Evolutionary conservation across 2,329 filamentous ascomycete genomes (phyloP), one percentile per base, ranked within the genome.

Genomic region (Tricladium varicosporioides): DNA sequence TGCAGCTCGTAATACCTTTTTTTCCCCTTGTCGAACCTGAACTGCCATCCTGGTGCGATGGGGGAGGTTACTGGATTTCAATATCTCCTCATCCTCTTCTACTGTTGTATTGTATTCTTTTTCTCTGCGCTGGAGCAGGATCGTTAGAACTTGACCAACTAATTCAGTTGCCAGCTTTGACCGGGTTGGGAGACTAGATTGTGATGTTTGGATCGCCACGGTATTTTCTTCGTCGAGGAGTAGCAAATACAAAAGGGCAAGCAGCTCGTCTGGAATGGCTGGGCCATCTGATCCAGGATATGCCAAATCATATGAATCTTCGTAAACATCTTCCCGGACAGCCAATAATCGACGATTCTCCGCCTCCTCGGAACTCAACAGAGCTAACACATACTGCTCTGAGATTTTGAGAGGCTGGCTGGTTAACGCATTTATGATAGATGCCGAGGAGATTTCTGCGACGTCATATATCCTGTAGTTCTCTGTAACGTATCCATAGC

Each of bases 401-500:
- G 51, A 8, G 22, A 60, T 45, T 13, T 42, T 46, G 19, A 62
- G 27, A 15, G 56, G 36, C 19, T 54, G 52, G 14, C 36, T 55
- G 10, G 54, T 56, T 14, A 70, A 62, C 7, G 56, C 19, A 8
- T 58, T 56, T 40, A 74, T 67, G 36, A 89, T 75, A 13, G 79
- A 66, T 1, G 77, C 72, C 49, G 81, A 73, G 3, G 82, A 74
- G 7, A 89, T 70, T 67, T 90, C 87, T 2, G 82, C 81, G 2
- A 89, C 85, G 64, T 89, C 86, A 69, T 84, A 86, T 50, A 77
- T 72, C 5, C 81, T 74, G 66, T 89, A 88, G 61, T 84, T 84
- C 33, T 82, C 75, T 0, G 85, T 87, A 48, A 86, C 77, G 65
- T 88, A 89, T 14, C 87, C 87, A 67, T 89, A 89, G 46, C 86